These are phyloP conservation scores for Clitopilus passeckerianus DNA, from an alignment of 768 basidiomycete species.

Conservation along the genomic window DNA sequence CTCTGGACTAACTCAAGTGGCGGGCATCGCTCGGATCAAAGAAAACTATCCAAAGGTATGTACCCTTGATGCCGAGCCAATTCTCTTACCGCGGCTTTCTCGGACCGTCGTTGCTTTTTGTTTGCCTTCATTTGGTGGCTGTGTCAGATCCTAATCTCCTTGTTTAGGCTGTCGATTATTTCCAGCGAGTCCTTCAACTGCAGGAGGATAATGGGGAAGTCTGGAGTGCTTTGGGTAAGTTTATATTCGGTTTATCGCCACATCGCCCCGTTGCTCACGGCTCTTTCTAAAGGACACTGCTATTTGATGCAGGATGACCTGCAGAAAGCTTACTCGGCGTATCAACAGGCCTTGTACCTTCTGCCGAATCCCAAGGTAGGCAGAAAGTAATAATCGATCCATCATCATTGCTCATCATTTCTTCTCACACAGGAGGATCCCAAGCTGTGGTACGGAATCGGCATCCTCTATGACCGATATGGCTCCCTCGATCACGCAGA, in stretches of 20 bases:
- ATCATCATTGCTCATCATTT: constrained; percentile 6
- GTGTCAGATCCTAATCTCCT: constrained; percentile 28
- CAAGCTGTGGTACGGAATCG: constrained; percentile 99
- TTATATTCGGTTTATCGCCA: constrained; percentile 9
- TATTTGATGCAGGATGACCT: constrained; percentile 99
- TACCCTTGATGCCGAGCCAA: constrained; percentile 22
- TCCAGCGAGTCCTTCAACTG: constrained; percentile 84
- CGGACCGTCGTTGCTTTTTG: constrained; percentile 20
- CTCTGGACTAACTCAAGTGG: constrained; percentile 88
- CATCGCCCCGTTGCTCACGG: constrained; percentile 10
- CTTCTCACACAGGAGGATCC: constrained; percentile 70
- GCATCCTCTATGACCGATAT: constrained; percentile 97
- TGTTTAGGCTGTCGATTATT: constrained; percentile 90
- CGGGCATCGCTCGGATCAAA: constrained; percentile 94
- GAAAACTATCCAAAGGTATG: constrained; percentile 95
- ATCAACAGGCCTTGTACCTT: constrained; percentile 96
- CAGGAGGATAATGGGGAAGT: constrained; percentile 98
- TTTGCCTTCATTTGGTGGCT: constrained; percentile 23
- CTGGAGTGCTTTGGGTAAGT: constrained; percentile 89
- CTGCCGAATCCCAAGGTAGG: constrained; percentile 90
- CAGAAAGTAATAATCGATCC: constrained; percentile 9
- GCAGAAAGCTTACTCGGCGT: constrained; percentile 96
- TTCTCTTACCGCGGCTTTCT: constrained; percentile 29
- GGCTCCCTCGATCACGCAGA: constrained; percentile 98
- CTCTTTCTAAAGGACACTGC: constrained; percentile 69